Conservation (phyloP, 2,329 filamentous ascomycete genomes). For the Cladosporium velox region DNA sequence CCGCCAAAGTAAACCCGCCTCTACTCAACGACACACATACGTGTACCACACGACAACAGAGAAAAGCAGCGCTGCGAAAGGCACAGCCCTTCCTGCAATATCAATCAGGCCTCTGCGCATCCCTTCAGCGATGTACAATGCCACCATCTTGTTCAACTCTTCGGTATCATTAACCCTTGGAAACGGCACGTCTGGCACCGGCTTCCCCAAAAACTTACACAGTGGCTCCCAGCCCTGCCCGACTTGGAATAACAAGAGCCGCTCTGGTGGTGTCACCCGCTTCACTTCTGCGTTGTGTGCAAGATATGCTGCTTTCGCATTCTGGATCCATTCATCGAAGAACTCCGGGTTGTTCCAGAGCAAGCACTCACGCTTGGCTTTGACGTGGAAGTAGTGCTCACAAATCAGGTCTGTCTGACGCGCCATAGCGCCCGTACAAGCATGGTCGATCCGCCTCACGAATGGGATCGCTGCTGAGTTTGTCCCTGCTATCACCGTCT, state of each 20-base stretch:
- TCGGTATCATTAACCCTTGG: slow-evolving; percentile 7
- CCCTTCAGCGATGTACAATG: background rate
- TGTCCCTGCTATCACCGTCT: background rate
- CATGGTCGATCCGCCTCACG: background rate
- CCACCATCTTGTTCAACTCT: background rate
- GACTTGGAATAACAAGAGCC: slow-evolving; percentile 21
- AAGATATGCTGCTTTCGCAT: slow-evolving; percentile 20
- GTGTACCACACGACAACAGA: background rate
- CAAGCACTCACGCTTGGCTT: slow-evolving; percentile 1
- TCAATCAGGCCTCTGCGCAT: slow-evolving; percentile 2
- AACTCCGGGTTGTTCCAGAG: slow-evolving; percentile 14
- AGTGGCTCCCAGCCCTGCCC: slow-evolving; percentile 22
- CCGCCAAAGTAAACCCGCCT: background rate
- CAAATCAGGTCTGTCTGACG: background rate
- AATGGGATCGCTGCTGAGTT: background rate
- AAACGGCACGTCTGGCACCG: slow-evolving; percentile 1
- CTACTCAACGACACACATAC: background rate
- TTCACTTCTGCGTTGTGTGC: slow-evolving; percentile 20
- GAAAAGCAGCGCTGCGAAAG: background rate
- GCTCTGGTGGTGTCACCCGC: slow-evolving; percentile 11
- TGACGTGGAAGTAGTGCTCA: slow-evolving; percentile 16
- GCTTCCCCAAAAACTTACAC: slow-evolving; percentile 24
- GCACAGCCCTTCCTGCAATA: slow-evolving; percentile 3
- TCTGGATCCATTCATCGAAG: slow-evolving; percentile 2
- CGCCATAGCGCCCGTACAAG: background rate